These are phyloP conservation scores for Arthrobotrys conoides DNA, from an alignment of 2,329 filamentous ascomycete species.

Conservation along the genomic window DNA sequence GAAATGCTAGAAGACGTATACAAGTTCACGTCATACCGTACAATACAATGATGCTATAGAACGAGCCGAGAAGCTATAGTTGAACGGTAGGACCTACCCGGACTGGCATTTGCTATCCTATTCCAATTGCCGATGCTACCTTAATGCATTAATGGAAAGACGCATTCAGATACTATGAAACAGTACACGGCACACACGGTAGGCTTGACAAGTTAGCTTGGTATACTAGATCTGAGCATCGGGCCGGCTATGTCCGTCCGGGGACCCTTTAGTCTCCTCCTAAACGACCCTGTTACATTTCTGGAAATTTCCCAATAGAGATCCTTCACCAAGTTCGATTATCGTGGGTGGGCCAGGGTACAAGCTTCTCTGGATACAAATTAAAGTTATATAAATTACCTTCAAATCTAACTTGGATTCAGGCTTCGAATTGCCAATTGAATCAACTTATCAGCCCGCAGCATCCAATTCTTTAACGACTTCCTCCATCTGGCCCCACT, in stretches of 20 bases:
- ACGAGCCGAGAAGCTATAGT: neutral
- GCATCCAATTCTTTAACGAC: neutral
- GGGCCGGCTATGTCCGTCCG: slow-evolving; percentile 25
- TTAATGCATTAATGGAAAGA: neutral
- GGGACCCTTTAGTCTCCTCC: neutral
- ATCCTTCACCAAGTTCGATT: slow-evolving; percentile 23
- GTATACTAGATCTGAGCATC: neutral
- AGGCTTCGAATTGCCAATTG: neutral
- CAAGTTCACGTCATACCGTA: neutral
- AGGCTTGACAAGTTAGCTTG: neutral
- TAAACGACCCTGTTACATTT: slow-evolving; percentile 26
- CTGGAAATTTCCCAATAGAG: slow-evolving; percentile 17
- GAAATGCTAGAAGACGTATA: neutral
- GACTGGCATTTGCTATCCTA: slow-evolving; percentile 3
- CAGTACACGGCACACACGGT: neutral
- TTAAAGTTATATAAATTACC: slow-evolving; percentile 9
- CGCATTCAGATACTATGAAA: neutral
- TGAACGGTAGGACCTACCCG: slow-evolving; percentile 6
- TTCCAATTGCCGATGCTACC: slow-evolving; percentile 8
- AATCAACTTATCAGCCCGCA: neutral
- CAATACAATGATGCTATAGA: neutral
- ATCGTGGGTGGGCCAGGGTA: neutral
- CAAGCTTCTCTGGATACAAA: neutral
- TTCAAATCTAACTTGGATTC: neutral
- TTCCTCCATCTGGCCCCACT: neutral